Evolutionary conservation across 768 basidiomycete genomes (phyloP), one percentile per base, ranked within the genome.

Genomic region (Lentinula lateritia): DNA sequence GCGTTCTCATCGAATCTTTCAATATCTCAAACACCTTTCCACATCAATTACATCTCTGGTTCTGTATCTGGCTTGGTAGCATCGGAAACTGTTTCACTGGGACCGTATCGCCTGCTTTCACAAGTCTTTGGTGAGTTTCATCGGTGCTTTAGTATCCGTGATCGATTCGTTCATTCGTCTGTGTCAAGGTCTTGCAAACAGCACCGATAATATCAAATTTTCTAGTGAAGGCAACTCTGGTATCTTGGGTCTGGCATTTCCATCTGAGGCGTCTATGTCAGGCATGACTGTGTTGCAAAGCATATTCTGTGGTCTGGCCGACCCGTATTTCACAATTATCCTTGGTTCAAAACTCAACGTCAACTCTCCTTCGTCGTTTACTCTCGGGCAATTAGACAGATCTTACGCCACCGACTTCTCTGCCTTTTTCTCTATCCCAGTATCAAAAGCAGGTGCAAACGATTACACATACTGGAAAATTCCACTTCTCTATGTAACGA

Each of bases 401-500:
- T 39, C 66, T 53, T 64, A 73, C 28, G 66, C 71, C 5, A 71
- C 75, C 61, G 70, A 73, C 23, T 69, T 71, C 2, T 63, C 65
- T 4, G 70, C 70, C 18, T 66, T 83, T 45, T 62, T 70, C 2
- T 75, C 72, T 61, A 76, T 72, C 7, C 70, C 77, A 50, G 81
- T 85, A 34, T 75, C 76, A 60, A 67, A 70, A 59, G 70, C 73
- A 15, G 67, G 72, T 36, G 64, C 66, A 9, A 67, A 68, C 57
- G 66, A 67, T 0, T 83, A 79, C 61, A 81, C 86, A 64, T 86
- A 80, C 68, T 87, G 84, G 85, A 86, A 85, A 63, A 67, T 86
- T 8, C 78, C 83, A 0, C 68, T 84, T 46, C 73, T 70, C 18
- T 69, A 69, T 48, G 63, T 87, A 59, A 80, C 76, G 10, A 71